Base-by-base conservation (phyloP, 257 asterid genomes). In the Plantago ovata region DNA sequence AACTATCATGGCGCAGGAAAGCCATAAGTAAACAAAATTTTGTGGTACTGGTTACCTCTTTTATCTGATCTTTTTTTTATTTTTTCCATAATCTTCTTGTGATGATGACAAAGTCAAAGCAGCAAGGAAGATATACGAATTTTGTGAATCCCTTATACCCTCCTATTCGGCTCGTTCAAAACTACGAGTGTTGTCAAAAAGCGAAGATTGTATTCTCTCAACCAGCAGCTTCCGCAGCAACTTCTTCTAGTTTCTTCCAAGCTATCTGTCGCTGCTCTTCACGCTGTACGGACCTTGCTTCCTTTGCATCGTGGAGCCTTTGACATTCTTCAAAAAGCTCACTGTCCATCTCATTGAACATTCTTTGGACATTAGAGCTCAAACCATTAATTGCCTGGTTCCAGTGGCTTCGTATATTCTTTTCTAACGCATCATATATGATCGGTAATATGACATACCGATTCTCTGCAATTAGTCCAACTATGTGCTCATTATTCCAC, bases 401-500 rank as follows among this genome's bases (percentile, higher is more conserved):
- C 98, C 98, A 90, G 74, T 87, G 98, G 46, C 81, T 72, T 53
- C 60, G 65, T 56, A 87, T 78, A 54, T 87, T 91, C 62, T 75
- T 77, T 75, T 90, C 96, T 54, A 90, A 58, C 1, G 96, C 77
- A 54, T 79, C 92, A 60, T 82, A 84, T 66, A 90, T 77, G 79
- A 84, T 82, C 38, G 98, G 98, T 61, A 90, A 67, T 58, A 90
- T 70, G 28, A 69, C 79, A 24, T 63, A 81, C 21, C 94, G 87
- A 21, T 87, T 77, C 75, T 83, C 89, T 3, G 87, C 98, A 45
- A 90, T 83, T 72, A 90, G 72, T 63, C 73, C 73, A 18, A 87
- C 90, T 61, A 90, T 83, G 72, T 84, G 95, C 66, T 87, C 98
- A 7, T 90, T 90, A 83, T 87, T 90, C 98, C 96, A 90, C 81